Evolutionary conservation across 73 alveolate genomes (phyloP), one percentile per base, ranked within the genome.

Genomic region (Tetrahymena borealis): DNA sequence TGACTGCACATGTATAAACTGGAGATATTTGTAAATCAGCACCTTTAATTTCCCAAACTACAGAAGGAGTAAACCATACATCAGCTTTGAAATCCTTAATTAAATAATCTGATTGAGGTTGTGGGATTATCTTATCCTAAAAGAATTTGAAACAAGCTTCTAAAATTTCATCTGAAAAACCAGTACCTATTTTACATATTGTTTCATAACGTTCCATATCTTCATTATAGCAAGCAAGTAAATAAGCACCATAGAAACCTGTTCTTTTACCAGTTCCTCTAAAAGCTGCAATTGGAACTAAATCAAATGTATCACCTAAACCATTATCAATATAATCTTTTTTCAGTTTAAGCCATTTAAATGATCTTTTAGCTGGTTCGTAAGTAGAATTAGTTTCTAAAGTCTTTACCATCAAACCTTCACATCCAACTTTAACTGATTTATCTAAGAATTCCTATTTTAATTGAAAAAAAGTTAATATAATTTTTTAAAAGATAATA

Each of bases 191-290:
- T 97, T 98, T 99, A 79, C 99, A 95, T n/a, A 98, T 97, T 0
- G 99, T 97, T 94, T 99, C 98, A 95, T 97, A 97, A 28, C 96
- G 94, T 78, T 99, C 99, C 91, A 96, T 95, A 95, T 98, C 99
- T 91, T 98, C 99, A 95, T 99, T 98, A 91, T 96, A 99, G 93
- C 99, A 95, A 38, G 99, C 99, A 32, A 99, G 95, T 90, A 99
- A 95, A 95, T 98, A 99, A 32, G 99, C 98, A 7, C 99, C 99
- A 96, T 97, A 99, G 43, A 97, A 92, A 28, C 99, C 99, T 40
- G 99, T 95, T 92, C 99, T 97, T 97, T 99, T 99, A n/a, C 99
- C 99, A 94, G 97, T 97, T 39, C 99, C 99, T 91, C 93, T 97
- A 90, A 96, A 97, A 33, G 99, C 99, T 31, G 99, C 99, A 8